Percentiles rank a stretch among this genome's conserved stretches.
Evolutionary conservation across 768 basidiomycete species (phyloP).

Genomic region (Mrakia hoshinonis): DNA sequence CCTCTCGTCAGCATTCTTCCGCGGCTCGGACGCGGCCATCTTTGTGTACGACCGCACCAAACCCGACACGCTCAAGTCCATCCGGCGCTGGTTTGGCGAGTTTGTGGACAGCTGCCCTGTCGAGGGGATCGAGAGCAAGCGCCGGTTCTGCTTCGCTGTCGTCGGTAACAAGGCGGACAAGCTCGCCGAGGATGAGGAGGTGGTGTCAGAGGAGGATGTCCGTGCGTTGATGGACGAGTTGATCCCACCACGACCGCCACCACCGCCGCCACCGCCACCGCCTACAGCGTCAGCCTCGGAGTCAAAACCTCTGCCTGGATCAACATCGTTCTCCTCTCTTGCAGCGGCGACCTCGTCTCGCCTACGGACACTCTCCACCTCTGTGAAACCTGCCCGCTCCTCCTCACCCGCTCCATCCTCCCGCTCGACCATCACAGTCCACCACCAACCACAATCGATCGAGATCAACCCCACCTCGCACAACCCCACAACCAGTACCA

Average conservation of each 20-base stretch:
- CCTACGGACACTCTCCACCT: neutral
- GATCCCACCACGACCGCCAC: conserved; percentile 43
- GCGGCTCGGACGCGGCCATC: conserved; percentile 71
- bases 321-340: conserved; percentile 32
- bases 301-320: neutral
- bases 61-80: conserved; percentile 52
- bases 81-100: conserved; percentile 70
- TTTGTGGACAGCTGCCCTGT: conserved; percentile 62
- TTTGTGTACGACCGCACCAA: conserved; percentile 73
- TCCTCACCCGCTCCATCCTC: neutral
- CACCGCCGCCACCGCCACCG: neutral
- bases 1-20: conserved; percentile 71
- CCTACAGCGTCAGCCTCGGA: neutral
- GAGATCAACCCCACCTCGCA: neutral
- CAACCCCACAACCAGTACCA: conserved; percentile 11
- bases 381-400: neutral
- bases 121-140: conserved; percentile 47
- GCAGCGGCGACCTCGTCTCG: conserved; percentile 13
- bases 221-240: conserved; percentile 52
- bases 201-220: conserved; percentile 47
- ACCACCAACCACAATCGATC: conserved; percentile 29
- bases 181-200: conserved; percentile 30
- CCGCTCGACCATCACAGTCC: conserved; percentile 8
- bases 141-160: conserved; percentile 57
- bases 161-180: conserved; percentile 72